Percentiles rank a stretch among this genome's conserved stretches.
These are phyloP conservation scores for Exophiala spinifera DNA, from an alignment of 2,329 filamentous ascomycete genomes.

Conservation along the genomic window DNA sequence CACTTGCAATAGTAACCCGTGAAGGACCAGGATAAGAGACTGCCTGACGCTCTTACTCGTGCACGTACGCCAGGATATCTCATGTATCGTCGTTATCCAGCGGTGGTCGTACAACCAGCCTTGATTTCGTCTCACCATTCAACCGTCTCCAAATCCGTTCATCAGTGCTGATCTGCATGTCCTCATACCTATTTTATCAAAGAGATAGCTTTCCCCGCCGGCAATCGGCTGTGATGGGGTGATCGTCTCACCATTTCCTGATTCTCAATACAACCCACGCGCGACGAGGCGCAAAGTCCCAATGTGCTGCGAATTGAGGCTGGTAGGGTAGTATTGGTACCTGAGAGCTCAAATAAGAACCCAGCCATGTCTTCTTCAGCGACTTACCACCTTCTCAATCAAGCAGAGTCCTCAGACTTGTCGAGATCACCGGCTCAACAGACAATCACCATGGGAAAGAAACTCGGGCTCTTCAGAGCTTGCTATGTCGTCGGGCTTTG, in stretches of 20 bases:
- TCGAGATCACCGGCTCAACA: conserved; percentile 4
- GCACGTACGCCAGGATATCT: too few species aligned
- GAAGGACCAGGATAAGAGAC: too few species aligned
- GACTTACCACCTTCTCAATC: conserved; percentile 16
- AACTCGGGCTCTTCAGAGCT: conserved; percentile 37
- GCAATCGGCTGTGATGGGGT: not conserved
- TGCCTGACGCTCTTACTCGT: too few species aligned
- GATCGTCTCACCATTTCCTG: not conserved
- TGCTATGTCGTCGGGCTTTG: conserved; percentile 37
- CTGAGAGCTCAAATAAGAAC: not conserved
- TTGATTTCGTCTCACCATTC: not conserved
- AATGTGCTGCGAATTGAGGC: conserved; percentile 2
- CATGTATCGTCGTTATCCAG: too few species aligned
- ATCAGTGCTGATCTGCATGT: conserved; percentile 4
- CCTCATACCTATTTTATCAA: conserved; percentile 6
- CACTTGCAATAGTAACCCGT: too few species aligned
- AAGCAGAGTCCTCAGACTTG: conserved; percentile 13
- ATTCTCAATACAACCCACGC: not conserved
- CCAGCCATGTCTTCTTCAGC: conserved; percentile 19
- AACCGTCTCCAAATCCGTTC: not conserved
- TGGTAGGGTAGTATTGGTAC: not conserved
- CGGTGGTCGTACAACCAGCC: too few species aligned
- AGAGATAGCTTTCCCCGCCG: not conserved
- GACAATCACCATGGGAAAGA: conserved; percentile 32
- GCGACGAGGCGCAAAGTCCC: not conserved